Evolutionary conservation across 805 yeast genomes (phyloP).

Genomic region (Suhomyces faveliae): DNA sequence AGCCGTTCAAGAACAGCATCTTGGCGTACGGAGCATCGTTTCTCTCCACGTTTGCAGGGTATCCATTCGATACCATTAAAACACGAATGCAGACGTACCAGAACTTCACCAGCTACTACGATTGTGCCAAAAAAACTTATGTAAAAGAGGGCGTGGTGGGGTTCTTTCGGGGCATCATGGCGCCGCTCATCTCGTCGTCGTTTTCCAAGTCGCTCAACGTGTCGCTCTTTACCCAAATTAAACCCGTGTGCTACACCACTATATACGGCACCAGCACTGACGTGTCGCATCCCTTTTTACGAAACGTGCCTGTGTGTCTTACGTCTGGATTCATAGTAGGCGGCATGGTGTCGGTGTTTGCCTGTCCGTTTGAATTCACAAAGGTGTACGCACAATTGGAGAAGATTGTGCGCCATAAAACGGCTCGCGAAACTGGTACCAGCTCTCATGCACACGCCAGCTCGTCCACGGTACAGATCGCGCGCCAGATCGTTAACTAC

Average conservation of each 20-base stretch:
- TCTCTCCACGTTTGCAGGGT: conserved; percentile 67
- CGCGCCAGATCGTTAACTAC: conserved; percentile 47
- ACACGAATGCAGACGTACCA: conserved; percentile 82
- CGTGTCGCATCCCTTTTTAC: conserved; percentile 40
- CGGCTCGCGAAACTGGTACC: conserved; percentile 4
- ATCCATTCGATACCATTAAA: conserved; percentile 83
- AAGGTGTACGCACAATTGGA: conserved; percentile 78
- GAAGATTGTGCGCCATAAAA: conserved; percentile 37
- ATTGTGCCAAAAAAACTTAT: conserved; percentile 57
- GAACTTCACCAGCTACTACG: conserved; percentile 50
- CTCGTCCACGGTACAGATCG: conserved; percentile 42
- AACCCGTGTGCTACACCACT: conserved; percentile 35
- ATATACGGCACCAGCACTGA: conserved; percentile 13
- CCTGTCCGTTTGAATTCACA: conserved; percentile 85
- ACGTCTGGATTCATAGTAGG: conserved; percentile 69
- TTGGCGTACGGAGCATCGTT: conserved; percentile 66
- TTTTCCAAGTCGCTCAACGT: conserved; percentile 65
- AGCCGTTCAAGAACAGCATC: conserved; percentile 56
- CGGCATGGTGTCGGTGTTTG: conserved; percentile 56
- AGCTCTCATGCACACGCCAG: conserved; percentile 1
- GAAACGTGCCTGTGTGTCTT: conserved; percentile 44
- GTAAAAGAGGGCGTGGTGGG: conserved; percentile 64
- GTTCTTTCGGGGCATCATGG: conserved; percentile 72
- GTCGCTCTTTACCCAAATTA: conserved; percentile 55
- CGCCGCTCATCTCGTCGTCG: conserved; percentile 68